Percentiles rank a stretch among this genome's conserved stretches.
Evolutionary conservation across 225 moss, liverwort and hornwort genomes (phyloP).

Genomic region (Climacium dendroides): DNA sequence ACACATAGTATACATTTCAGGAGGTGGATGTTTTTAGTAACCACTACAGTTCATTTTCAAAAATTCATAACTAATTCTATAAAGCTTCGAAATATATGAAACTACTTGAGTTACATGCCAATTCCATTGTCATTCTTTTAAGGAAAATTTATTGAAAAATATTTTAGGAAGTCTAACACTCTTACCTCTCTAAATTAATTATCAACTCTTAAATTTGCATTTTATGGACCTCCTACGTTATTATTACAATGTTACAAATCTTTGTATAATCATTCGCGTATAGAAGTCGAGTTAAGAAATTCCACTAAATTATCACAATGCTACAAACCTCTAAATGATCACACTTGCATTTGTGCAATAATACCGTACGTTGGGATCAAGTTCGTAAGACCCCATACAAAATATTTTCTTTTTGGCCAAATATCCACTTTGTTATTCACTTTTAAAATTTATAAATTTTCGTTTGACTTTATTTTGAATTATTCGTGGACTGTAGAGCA

Average conservation of each 20-base stretch:
- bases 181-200: neutral
- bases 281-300: neutral
- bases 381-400: too few species aligned
- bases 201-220: neutral
- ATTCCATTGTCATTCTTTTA: neutral
- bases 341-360: neutral
- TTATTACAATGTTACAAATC: neutral
- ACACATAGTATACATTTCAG: neutral
- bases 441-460: too few species aligned
- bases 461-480: too few species aligned
- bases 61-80: neutral
- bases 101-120: neutral
- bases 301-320: neutral
- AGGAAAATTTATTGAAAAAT: neutral
- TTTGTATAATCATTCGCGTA: neutral
- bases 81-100: neutral
- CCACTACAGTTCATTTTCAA: accelerated
- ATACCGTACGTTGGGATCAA: too few species aligned
- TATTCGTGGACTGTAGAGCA: too few species aligned
- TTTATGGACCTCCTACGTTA: neutral
- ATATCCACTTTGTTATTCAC: too few species aligned
- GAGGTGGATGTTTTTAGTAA: accelerated
- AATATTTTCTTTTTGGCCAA: too few species aligned
- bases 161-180: neutral
- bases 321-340: neutral